phyloP scores from a whole-genome alignment of 495 filamentous ascomycete species.

The Viridothelium virens region DNA sequence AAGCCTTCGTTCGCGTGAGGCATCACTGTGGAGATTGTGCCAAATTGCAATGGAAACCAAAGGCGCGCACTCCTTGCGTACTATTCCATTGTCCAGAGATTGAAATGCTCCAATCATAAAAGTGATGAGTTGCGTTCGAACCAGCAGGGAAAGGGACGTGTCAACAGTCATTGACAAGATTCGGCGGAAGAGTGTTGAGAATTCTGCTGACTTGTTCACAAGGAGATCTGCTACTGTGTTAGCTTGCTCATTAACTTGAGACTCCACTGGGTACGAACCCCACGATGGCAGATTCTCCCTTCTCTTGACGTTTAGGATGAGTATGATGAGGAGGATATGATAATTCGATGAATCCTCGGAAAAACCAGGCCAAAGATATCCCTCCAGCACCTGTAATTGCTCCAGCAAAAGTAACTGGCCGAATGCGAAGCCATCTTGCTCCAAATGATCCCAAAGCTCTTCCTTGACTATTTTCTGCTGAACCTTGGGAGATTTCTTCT shows the following conservation, averaged over 20 bases:
- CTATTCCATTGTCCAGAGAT: conserved; percentile 79
- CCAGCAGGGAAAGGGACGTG: conserved; percentile 55
- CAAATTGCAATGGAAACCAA: conserved; percentile 91
- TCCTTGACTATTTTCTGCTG: conserved; percentile 79
- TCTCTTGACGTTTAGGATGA: conserved; percentile 81
- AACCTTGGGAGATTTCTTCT: conserved; percentile 58
- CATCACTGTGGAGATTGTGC: conserved; percentile 77
- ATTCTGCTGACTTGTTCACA: conserved; percentile 65
- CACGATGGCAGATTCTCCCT: conserved; percentile 82
- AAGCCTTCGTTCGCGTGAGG: conserved; percentile 58
- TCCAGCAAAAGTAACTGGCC: conserved; percentile 76
- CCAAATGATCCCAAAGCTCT: conserved; percentile 85
- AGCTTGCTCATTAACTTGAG: neutral
- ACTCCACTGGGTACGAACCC: conserved; percentile 41
- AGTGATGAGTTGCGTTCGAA: conserved; percentile 71
- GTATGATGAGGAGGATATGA: conserved; percentile 75
- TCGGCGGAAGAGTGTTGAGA: conserved; percentile 84
- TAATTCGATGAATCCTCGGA: conserved; percentile 81
- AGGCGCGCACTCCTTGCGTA: conserved; percentile 92
- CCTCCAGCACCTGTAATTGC: conserved; percentile 83
- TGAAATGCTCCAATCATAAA: conserved; percentile 91
- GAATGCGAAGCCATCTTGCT: conserved; percentile 68
- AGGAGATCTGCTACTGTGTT: conserved; percentile 54
- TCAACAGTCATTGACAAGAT: conserved; percentile 86
- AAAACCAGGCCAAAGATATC: conserved; percentile 92